Evolutionary conservation across 2,329 filamentous ascomycete genomes (phyloP), one percentile per base, ranked within the genome.

Genomic region (Epichloe baconii): DNA sequence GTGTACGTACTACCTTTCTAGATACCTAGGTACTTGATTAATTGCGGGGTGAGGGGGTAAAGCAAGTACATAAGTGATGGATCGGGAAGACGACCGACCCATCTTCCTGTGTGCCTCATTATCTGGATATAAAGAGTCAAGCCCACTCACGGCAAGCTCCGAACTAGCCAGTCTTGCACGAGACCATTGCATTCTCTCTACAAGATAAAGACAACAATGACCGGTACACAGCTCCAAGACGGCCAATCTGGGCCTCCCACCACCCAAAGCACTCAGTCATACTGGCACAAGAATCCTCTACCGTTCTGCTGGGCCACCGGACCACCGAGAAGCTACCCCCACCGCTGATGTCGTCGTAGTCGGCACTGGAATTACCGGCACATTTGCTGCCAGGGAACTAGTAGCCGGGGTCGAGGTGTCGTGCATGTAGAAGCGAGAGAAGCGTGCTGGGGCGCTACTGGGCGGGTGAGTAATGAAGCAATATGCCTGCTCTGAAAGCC

Each of bases 371-470:
- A 86, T 91, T 58, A 85, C 85, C 2, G 86, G 86, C n/a, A 70
- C 81, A 1, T 86, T 84, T 65, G 83, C 81, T 0, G 84, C 84
- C 3, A 74, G 79, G 55, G 80, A 79, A 61, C 70, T 88, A 48
- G 76, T 68, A 60, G 72, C 69, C 52, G 69, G 65, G 70, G 73
- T 5, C 68, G 74, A 53, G 72, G 68, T n/a, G 76, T 89, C 7
- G 72, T 90, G 5, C 76, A 90, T 71, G 72, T 91, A 5, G 86
- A 91, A 67, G 86, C 86, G 14, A 74, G 86, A 59, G 86, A 90
- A 69, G 85, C 82, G 4, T 90, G 86, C 61, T 89, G 79, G 78
- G 86, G 86, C 17, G 86, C 86, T n/a, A 91, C 86, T 1, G 86
- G 86, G n/a, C 70, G 86, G 61, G 83, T 86, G 61, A 73, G 80